These are phyloP conservation scores for Purshia tridentata DNA, from an alignment of 306 rosid species.

Conservation along the genomic window DNA sequence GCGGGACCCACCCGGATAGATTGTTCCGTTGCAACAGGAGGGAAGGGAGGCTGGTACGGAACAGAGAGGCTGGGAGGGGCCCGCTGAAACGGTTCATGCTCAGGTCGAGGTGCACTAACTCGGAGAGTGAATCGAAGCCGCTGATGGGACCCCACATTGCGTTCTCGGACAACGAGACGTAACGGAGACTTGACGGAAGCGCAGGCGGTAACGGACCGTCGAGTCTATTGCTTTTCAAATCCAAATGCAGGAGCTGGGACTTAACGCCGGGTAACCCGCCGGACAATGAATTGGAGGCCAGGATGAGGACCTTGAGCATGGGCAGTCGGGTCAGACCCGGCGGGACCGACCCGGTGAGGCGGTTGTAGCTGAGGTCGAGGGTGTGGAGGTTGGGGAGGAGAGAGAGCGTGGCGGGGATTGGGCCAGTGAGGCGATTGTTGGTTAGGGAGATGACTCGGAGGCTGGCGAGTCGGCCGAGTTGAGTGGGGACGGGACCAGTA, in stretches of 20 bases:
- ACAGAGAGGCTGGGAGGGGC: conserved; percentile 60
- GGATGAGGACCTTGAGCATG: conserved; percentile 48
- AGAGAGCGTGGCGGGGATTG: conserved; percentile 49
- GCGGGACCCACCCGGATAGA: conserved; percentile 58
- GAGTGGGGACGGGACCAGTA: conserved; percentile 62
- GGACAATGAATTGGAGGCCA: conserved; percentile 51
- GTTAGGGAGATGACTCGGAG: conserved; percentile 70
- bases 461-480: conserved; percentile 43
- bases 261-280: conserved; percentile 38
- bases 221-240: conserved; percentile 46
- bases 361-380: conserved; percentile 72
- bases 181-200: conserved; percentile 64
- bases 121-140: conserved; percentile 47
- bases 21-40: conserved; percentile 66
- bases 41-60: conserved; percentile 42
- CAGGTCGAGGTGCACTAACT: conserved; percentile 56
- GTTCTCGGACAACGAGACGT: conserved; percentile 55
- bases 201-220: conserved; percentile 44
- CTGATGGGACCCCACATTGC: conserved; percentile 57
- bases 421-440: conserved; percentile 67
- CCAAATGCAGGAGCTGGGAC: conserved; percentile 61
- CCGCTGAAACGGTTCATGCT: conserved; percentile 59
- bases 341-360: conserved; percentile 56
- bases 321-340: conserved; percentile 46
- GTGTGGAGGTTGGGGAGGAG: conserved; percentile 60